A percentile compares a stretch with the other conserved stretches of the same genome.
Conservation (phyloP, 306 rosid genomes). For the Chamaecrista fasciculata region DNA sequence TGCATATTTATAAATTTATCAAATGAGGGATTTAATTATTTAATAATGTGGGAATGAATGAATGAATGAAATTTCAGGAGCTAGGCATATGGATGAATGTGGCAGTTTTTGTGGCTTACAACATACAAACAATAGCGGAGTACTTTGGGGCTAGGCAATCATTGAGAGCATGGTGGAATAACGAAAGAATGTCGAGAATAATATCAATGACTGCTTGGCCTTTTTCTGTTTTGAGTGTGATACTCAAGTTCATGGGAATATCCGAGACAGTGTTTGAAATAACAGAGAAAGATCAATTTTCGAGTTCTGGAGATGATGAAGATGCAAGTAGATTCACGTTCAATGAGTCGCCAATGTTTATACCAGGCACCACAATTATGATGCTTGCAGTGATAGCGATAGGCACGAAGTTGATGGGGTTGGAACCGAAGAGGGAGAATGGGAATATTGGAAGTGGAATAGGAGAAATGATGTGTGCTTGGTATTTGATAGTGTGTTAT, state of each 20-base stretch:
- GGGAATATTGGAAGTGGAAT: constrained; percentile 24
- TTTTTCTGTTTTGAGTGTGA: constrained; percentile 42
- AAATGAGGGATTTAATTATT: too few species aligned
- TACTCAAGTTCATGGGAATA: constrained; percentile 43
- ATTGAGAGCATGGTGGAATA: too few species aligned
- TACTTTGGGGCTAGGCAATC: too few species aligned
- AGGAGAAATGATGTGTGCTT: constrained; percentile 42
- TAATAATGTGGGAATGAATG: too few species aligned
- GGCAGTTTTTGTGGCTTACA: constrained; percentile 35
- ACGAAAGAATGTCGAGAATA: too few species aligned
- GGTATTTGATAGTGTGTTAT: constrained; percentile 42
- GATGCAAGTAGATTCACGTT: too few species aligned
- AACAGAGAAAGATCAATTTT: too few species aligned
- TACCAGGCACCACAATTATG: constrained; percentile 55
- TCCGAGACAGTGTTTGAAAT: constrained; percentile 60
- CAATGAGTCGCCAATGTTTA: constrained; percentile 53
- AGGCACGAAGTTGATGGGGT: too few species aligned
- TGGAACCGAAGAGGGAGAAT: not conserved
- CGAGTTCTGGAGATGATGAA: too few species aligned
- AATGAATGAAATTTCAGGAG: constrained; percentile 24
- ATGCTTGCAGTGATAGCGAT: constrained; percentile 43
- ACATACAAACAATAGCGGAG: constrained; percentile 32
- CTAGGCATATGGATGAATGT: constrained; percentile 35
- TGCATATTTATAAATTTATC: too few species aligned
- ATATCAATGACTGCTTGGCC: constrained; percentile 40